Evolutionary conservation across 345 rosid species (phyloP).

Genomic region (Salix brachista): DNA sequence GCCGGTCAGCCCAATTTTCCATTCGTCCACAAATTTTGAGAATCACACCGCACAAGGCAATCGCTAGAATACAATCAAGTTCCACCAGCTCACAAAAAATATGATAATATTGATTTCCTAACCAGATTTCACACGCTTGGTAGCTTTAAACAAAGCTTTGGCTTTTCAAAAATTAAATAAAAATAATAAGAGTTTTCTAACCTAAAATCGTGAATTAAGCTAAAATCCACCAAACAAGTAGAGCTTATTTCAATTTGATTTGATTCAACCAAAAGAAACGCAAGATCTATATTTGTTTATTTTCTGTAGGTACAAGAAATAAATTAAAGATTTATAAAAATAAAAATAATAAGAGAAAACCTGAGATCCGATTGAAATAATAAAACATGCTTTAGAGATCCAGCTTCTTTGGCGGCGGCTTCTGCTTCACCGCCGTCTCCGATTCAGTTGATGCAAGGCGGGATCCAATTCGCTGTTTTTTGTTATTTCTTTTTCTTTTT

Average conservation of each 20-base stretch:
- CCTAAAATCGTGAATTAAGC: background rate
- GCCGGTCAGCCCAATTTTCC: too few species aligned
- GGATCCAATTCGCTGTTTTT: conserved; percentile 49
- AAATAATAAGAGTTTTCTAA: background rate
- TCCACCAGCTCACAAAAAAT: too few species aligned
- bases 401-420: background rate
- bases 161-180: background rate
- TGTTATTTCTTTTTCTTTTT: background rate
- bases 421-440: conserved; percentile 67
- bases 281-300: background rate
- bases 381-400: background rate
- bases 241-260: background rate
- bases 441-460: conserved; percentile 99
- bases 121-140: background rate
- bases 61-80: too few species aligned
- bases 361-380: conserved; percentile 40
- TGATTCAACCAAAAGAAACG: background rate
- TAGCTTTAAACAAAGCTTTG: background rate
- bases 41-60: too few species aligned
- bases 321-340: background rate
- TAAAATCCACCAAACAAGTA: background rate
- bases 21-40: too few species aligned
- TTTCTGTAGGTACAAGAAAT: background rate
- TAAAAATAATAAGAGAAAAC: background rate
- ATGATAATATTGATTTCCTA: too few species aligned